Evolutionary conservation across 805 yeast genomes (phyloP), one percentile per base, ranked within the genome.

Genomic region (Candida morakotiae): DNA sequence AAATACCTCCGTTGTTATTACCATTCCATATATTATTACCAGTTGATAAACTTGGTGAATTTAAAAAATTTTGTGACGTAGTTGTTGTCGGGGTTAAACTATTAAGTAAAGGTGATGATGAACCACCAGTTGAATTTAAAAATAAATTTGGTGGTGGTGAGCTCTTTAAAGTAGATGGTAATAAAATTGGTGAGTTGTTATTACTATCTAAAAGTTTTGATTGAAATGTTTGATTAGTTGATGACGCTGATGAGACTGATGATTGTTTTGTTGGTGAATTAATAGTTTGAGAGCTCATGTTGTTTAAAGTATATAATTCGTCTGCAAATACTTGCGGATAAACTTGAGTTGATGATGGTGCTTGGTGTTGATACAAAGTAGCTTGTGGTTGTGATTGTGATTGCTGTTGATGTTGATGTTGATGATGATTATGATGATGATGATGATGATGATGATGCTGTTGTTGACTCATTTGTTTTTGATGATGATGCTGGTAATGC

Each of bases 371-470:
- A 28, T 25, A 26, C 3, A 26, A 24, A 9, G 10, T 14, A 25
- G 25, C 22, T 22, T 21, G 35, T 4, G 14, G 28, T 17, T 32
- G 35, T n/a, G 7, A 18, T 7, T 11, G 24, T 19, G 31, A 31
- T 53, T 2, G 58, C 56, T 3, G 58, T 55, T 9, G 52, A 53
- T 5, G 63, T 51, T 17, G 60, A 53, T 35, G 48, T 40, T 1
- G 57, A 20, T 36, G 39, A n/a, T 24, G 38, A 15, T 42, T 34
- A 16, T 41, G 42, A 8, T 21, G 33, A 4, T 32, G 40, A n/a
- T 33, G 37, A 5, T 28, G 38, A 15, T 42, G 34, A 11, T 35
- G 36, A 10, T 21, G 33, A 4, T 30, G 41, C 14, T 37, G 37
- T 16, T 37, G 38, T 18, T 39, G 43, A 18, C 40, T 38, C 30